Conservation (phyloP, 2,329 filamentous ascomycete species). For the Claviceps humidiphila region DNA sequence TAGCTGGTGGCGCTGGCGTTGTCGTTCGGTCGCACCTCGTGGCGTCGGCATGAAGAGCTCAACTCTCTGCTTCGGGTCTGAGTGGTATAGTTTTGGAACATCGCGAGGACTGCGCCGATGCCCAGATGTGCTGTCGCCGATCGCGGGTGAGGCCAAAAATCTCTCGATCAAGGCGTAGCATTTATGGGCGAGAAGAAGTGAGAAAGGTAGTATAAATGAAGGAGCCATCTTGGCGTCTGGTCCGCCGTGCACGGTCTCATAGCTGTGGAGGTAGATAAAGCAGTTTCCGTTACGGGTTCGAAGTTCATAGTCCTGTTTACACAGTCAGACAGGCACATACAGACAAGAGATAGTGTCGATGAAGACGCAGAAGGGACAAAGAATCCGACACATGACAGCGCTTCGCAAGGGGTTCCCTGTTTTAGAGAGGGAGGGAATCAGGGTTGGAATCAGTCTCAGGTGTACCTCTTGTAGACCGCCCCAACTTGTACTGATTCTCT, state of each 20-base stretch:
- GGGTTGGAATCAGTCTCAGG: background rate
- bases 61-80: slow-evolving; percentile 21
- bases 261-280: slow-evolving; percentile 50
- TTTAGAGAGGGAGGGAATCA: background rate
- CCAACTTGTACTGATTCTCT: slow-evolving; percentile 5
- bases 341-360: background rate
- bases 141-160: slow-evolving; percentile 23
- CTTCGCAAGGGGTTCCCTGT: background rate
- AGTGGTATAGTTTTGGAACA: slow-evolving; percentile 19
- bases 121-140: slow-evolving; percentile 15
- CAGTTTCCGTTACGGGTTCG: slow-evolving; percentile 58
- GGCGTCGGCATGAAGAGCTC: slow-evolving; percentile 63
- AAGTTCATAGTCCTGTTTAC: slow-evolving; percentile 52
- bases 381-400: background rate
- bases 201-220: slow-evolving; percentile 52
- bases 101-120: slow-evolving; percentile 14
- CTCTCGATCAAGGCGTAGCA: slow-evolving; percentile 48
- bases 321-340: background rate
- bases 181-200: slow-evolving; percentile 39
- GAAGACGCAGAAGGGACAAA: background rate
- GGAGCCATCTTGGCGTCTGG: slow-evolving; percentile 48
- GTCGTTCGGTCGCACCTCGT: slow-evolving; percentile 33
- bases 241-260: slow-evolving; percentile 27
- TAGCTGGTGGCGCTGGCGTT: slow-evolving; percentile 49
- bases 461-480: slow-evolving; percentile 5